A percentile compares a stretch with the other conserved stretches of the same genome.
Evolutionary conservation across 352 stramenopile species (phyloP).

Genomic region (Albugo candida): DNA sequence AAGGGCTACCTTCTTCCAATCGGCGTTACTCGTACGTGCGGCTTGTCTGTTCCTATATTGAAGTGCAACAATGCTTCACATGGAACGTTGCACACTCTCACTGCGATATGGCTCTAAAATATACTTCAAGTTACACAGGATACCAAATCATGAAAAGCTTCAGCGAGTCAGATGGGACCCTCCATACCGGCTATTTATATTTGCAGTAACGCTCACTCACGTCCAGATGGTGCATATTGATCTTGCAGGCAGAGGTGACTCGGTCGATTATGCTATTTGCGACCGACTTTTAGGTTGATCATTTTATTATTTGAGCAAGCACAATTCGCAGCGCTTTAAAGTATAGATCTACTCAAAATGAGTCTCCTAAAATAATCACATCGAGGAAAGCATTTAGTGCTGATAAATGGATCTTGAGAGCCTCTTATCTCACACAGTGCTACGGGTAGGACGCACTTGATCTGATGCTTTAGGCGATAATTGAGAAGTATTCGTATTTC

Average conservation of each 20-base stretch:
- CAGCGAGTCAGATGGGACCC: no score
- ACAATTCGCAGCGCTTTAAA: no score
- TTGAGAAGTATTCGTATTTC: background rate
- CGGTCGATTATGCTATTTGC: conserved; percentile 53
- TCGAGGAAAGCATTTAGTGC: conserved; percentile 22
- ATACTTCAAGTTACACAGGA: no score
- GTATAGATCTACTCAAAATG: background rate
- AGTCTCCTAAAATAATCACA: conserved; percentile 14
- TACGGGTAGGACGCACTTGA: background rate
- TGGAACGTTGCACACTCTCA: no score
- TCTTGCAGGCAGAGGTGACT: conserved; percentile 39
- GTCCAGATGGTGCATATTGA: conserved; percentile 33
- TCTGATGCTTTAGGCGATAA: conserved; percentile 8
- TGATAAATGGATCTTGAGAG: conserved; percentile 22
- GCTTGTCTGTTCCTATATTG: no score
- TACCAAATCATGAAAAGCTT: no score
- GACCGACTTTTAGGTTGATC: conserved; percentile 37
- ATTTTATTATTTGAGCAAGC: background rate
- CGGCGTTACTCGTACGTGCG: no score
- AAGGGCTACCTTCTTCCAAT: no score
- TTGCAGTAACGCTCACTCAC: no score
- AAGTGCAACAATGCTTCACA: no score
- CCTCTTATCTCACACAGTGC: background rate
- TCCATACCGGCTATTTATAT: no score
- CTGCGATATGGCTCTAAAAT: no score